Evolutionary conservation across 306 rosid species (phyloP).

Genomic region (Comarum palustre): DNA sequence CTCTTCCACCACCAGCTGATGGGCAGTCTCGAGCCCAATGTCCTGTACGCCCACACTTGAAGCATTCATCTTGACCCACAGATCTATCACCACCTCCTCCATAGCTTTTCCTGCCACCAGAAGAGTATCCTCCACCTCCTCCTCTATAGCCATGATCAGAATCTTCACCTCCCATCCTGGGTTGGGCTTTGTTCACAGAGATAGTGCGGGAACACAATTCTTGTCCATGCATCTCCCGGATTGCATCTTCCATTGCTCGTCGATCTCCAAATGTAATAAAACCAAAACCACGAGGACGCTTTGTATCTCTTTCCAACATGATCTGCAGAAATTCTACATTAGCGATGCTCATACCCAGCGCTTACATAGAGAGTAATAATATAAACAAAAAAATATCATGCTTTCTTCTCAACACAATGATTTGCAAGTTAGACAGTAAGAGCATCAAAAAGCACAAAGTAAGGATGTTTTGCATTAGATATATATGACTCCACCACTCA

Average conservation of each 20-base stretch:
- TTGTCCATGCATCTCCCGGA: slow-evolving; percentile 89
- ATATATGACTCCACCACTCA: not conserved
- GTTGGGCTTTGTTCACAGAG: slow-evolving; percentile 91
- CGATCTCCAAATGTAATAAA: slow-evolving; percentile 89
- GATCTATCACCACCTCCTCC: slow-evolving; percentile 60
- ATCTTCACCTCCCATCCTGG: slow-evolving; percentile 85
- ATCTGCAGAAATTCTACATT: slow-evolving; percentile 57
- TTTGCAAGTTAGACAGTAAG: not conserved
- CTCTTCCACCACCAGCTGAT: slow-evolving; percentile 61
- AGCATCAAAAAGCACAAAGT: not conserved
- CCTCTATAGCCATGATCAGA: slow-evolving; percentile 66
- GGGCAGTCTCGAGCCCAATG: slow-evolving; percentile 99
- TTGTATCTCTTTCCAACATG: slow-evolving; percentile 89
- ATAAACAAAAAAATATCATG: not conserved
- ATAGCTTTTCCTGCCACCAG: slow-evolving; percentile 76
- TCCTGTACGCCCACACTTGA: slow-evolving; percentile 92
- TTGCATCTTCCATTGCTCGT: slow-evolving; percentile 97
- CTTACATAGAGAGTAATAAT: not conserved
- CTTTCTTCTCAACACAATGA: not conserved
- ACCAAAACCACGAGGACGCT: slow-evolving; percentile 97
- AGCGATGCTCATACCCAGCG: not conserved
- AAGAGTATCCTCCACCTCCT: slow-evolving; percentile 62
- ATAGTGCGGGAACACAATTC: slow-evolving; percentile 78
- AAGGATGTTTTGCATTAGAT: not conserved
- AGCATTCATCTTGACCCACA: slow-evolving; percentile 86